Evolutionary conservation across 2,329 filamentous ascomycete genomes (phyloP).

Genomic region (Dissoconium aciculare): DNA sequence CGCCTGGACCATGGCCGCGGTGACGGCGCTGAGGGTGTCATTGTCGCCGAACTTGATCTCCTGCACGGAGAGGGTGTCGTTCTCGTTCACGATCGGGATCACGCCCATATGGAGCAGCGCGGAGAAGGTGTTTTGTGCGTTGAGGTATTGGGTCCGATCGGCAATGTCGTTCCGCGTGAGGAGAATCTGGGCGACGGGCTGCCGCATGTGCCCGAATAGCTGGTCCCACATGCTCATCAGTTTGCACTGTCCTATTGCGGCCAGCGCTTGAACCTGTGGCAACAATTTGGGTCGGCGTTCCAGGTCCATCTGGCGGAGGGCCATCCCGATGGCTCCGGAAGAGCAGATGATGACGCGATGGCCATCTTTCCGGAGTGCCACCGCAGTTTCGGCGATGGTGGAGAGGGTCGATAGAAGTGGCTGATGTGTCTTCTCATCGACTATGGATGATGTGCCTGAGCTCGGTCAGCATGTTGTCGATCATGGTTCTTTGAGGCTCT

Average conservation of each 20-base stretch:
- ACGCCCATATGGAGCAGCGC: conserved; percentile 89
- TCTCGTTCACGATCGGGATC: conserved; percentile 97
- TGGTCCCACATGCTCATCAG: conserved; percentile 94
- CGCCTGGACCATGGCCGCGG: conserved; percentile 90
- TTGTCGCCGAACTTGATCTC: conserved; percentile 99
- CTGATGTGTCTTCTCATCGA: conserved; percentile 89
- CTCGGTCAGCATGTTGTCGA: not conserved
- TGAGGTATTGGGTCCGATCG: conserved; percentile 87
- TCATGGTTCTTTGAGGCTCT: conserved; percentile 7
- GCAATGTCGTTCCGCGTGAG: conserved; percentile 93
- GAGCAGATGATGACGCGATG: conserved; percentile 93
- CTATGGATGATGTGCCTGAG: conserved; percentile 92
- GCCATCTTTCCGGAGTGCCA: conserved; percentile 74
- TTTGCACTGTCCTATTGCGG: conserved; percentile 88
- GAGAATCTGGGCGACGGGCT: conserved; percentile 88
- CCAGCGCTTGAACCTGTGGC: conserved; percentile 78
- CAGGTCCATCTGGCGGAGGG: conserved; percentile 76
- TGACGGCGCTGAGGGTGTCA: conserved; percentile 91
- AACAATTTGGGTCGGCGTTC: conserved; percentile 79
- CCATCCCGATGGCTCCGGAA: conserved; percentile 91
- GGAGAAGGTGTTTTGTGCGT: conserved; percentile 87
- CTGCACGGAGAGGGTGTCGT: conserved; percentile 88
- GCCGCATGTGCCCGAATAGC: conserved; percentile 70
- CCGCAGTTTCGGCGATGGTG: conserved; percentile 85
- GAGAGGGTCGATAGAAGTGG: conserved; percentile 81